phyloP scores from a whole-genome alignment of 495 filamentous ascomycete genomes.

The Xylaria scruposa region DNA sequence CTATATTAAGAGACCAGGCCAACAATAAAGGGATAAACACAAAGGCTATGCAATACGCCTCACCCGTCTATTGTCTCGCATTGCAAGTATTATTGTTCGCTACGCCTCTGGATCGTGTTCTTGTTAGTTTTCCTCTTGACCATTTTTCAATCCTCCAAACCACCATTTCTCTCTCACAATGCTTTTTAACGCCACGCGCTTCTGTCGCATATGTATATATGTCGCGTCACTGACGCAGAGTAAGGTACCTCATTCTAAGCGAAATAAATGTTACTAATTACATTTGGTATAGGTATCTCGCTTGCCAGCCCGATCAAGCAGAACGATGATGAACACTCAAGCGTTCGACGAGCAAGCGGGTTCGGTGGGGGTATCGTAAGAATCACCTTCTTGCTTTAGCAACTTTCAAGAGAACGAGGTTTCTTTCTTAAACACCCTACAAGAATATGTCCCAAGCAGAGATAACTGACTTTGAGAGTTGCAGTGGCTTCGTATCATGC shows the following conservation, averaged over 20 bases:
- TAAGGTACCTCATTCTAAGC: not conserved
- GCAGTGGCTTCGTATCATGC: slow-evolving; percentile 53
- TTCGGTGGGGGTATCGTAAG: slow-evolving; percentile 31
- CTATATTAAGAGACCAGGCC: not conserved
- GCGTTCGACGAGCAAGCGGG: slow-evolving; percentile 28
- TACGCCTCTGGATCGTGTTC: slow-evolving; percentile 10
- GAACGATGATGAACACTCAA: not conserved
- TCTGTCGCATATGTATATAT: slow-evolving; percentile 16
- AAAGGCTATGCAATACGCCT: slow-evolving; percentile 5
- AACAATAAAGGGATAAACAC: slow-evolving; percentile 4
- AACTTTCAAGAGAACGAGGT: no score
- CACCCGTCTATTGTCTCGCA: not conserved
- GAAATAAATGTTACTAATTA: not conserved
- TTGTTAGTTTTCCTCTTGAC: not conserved
- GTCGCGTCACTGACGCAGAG: slow-evolving; percentile 18
- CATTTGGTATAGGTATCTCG: slow-evolving; percentile 8
- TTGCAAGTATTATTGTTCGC: slow-evolving; percentile 6
- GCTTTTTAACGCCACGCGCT: not conserved
- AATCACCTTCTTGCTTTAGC: no score
- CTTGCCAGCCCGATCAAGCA: slow-evolving; percentile 8
- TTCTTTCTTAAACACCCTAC: no score
- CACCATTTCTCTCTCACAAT: not conserved
- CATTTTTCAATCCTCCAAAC: not conserved
- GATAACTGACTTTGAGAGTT: no score
- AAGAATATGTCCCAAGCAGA: no score